Percentiles rank a stretch among this genome's conserved stretches.
Evolutionary conservation across 768 basidiomycete species (phyloP).

Genomic region (Multifurca ochricompacta): DNA sequence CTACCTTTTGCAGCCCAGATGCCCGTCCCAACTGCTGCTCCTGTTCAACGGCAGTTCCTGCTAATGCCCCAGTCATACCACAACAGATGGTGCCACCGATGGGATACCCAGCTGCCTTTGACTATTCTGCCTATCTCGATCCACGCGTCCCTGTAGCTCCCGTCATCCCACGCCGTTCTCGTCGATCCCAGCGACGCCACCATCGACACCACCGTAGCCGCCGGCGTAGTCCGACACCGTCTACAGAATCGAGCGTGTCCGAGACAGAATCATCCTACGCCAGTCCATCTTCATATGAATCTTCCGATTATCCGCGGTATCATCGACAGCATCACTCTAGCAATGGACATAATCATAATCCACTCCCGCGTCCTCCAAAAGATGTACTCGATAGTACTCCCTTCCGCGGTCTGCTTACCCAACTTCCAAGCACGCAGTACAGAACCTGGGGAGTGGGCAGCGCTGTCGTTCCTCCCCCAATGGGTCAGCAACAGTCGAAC

Average conservation of each 20-base stretch:
- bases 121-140: conserved; percentile 3
- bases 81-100: conserved; percentile 4
- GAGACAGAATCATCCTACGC: conserved; percentile 1
- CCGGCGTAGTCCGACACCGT: conserved; percentile 6
- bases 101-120: not conserved
- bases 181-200: not conserved
- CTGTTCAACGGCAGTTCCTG: not conserved
- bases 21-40: not conserved
- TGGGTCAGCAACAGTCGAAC: not conserved
- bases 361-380: conserved; percentile 54
- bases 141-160: not conserved
- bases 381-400: conserved; percentile 54
- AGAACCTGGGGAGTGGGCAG: conserved; percentile 22
- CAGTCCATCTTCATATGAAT: conserved; percentile 6
- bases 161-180: conserved; percentile 4
- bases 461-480: not conserved
- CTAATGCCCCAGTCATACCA: not conserved
- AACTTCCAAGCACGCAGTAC: conserved; percentile 35
- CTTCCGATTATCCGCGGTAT: not conserved
- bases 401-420: conserved; percentile 43
- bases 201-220: not conserved
- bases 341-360: conserved; percentile 41
- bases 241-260: not conserved
- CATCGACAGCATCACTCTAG: conserved; percentile 8
- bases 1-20: too few species aligned